phyloP scores from a whole-genome alignment of 257 asterid genomes.

The Petunia secreta region DNA sequence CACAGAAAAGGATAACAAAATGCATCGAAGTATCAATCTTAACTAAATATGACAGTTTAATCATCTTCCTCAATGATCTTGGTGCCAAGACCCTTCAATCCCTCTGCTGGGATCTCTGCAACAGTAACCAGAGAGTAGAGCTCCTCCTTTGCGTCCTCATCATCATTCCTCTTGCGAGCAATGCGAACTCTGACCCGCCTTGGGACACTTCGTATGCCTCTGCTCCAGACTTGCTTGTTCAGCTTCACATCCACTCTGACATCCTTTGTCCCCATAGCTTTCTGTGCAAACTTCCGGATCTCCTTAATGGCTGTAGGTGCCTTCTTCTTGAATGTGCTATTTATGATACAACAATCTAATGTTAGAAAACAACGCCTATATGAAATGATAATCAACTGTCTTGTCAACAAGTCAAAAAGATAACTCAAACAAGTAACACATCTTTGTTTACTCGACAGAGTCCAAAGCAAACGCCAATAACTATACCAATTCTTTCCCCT shows the following conservation, averaged over 20 bases:
- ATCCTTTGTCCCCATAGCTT: constrained; percentile 60
- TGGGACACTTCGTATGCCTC: constrained; percentile 66
- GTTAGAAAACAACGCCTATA: neutral
- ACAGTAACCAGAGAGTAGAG: constrained; percentile 64
- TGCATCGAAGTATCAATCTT: neutral
- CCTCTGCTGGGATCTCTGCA: constrained; percentile 55
- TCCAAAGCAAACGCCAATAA: neutral
- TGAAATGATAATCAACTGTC: neutral
- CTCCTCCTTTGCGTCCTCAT: constrained; percentile 70
- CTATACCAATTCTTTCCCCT: neutral
- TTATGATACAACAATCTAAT: neutral
- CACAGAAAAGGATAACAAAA: constrained; percentile 14
- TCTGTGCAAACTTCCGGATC: constrained; percentile 59
- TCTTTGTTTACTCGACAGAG: neutral
- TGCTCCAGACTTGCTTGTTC: constrained; percentile 68
- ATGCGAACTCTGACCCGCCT: constrained; percentile 59
- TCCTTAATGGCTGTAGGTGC: constrained; percentile 67
- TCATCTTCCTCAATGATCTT: constrained; percentile 57
- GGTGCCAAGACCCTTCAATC: constrained; percentile 60
- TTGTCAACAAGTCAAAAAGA: neutral
- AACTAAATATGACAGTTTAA: constrained; percentile 5
- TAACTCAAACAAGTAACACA: neutral
- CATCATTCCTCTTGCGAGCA: constrained; percentile 68
- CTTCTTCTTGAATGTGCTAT: constrained; percentile 64
- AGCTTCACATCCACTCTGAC: constrained; percentile 63